Conservation (phyloP, 2,329 filamentous ascomycete genomes). For the Trichoderma sp. region DNA sequence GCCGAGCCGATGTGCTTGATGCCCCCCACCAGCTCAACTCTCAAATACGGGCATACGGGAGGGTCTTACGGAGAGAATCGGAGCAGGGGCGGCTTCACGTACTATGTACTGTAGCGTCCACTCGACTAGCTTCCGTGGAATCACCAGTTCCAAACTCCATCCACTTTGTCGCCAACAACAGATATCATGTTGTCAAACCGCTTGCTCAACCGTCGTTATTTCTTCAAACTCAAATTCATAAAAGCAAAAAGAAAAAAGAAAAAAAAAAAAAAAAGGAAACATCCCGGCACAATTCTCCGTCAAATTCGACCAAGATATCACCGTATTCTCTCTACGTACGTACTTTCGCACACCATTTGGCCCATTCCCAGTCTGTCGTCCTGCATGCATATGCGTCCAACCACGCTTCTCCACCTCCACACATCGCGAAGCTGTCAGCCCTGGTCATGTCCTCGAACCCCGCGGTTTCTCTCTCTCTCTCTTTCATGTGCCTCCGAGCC, state of each 20-base stretch:
- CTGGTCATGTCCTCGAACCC: not conserved
- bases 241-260: too few species aligned
- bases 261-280: not conserved
- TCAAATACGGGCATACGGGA: not conserved
- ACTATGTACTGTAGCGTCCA: too few species aligned
- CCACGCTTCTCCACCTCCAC: constrained; percentile 8
- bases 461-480: not conserved
- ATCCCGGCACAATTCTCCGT: not conserved
- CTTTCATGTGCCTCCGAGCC: constrained; percentile 1
- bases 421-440: constrained; percentile 3
- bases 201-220: too few species aligned
- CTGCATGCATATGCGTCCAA: constrained; percentile 9
- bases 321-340: not conserved
- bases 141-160: not conserved
- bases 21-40: not conserved
- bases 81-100: constrained; percentile 8
- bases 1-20: not conserved
- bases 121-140: not conserved
- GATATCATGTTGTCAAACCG: not conserved
- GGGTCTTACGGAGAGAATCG: constrained; percentile 17
- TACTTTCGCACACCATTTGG: not conserved
- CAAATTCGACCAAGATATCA: not conserved
- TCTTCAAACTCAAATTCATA: too few species aligned
- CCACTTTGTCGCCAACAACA: not conserved
- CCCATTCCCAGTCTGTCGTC: not conserved